Evolutionary conservation across 441 rosid species (phyloP).

Genomic region (Hura crepitans): DNA sequence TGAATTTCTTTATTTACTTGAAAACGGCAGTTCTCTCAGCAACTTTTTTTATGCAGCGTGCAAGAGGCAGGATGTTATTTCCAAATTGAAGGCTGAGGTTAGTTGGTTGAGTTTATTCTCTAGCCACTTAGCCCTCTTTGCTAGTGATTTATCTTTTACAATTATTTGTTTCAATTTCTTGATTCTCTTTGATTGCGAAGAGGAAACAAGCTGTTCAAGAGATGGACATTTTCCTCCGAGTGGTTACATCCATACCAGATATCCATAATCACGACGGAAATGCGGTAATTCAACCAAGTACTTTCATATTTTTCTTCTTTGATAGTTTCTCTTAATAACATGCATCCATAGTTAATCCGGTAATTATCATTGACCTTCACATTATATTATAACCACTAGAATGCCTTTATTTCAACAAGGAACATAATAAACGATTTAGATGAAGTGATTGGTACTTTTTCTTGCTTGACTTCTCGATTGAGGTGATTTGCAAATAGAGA

Average conservation of each 20-base stretch:
- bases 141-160: neutral
- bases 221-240: conserved; percentile 54
- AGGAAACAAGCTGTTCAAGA: conserved; percentile 57
- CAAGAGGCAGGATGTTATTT: conserved; percentile 60
- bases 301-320: neutral
- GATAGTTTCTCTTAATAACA: neutral
- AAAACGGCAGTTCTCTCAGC: neutral
- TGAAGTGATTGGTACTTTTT: no score
- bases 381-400: no score
- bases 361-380: neutral
- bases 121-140: neutral
- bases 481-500: no score
- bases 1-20: neutral
- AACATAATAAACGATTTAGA: no score
- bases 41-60: conserved; percentile 48
- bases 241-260: conserved; percentile 73
- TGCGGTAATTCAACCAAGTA: conserved; percentile 36
- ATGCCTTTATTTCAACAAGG: no score
- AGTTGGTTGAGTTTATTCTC: no score
- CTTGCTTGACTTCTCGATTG: no score
- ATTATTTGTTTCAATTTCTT: neutral
- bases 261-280: conserved; percentile 81
- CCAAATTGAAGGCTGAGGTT: conserved; percentile 82
- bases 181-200: conserved; percentile 37
- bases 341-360: neutral